Evolutionary conservation across 257 asterid genomes (phyloP).

Genomic region (Forsythia suspensa): DNA sequence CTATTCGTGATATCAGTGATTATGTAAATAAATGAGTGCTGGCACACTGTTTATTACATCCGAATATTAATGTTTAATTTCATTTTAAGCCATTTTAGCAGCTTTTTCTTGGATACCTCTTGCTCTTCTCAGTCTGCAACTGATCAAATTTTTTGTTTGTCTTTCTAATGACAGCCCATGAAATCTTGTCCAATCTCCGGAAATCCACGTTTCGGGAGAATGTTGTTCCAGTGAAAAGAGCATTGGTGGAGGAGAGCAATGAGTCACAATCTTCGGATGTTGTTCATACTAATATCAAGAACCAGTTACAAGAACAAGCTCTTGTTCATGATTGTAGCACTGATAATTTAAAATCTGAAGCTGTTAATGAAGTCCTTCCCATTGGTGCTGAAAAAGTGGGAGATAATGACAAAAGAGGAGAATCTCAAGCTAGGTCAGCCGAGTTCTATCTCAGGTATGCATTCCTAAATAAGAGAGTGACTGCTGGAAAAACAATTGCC

Average conservation of each 20-base stretch:
- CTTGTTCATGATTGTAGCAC: slow-evolving; percentile 15
- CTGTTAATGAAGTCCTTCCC: slow-evolving; percentile 25
- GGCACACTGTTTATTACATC: not conserved
- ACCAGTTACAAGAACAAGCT: slow-evolving; percentile 25
- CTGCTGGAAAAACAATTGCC: not conserved
- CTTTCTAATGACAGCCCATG: slow-evolving; percentile 52
- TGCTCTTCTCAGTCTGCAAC: slow-evolving; percentile 14
- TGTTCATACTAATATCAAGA: slow-evolving; percentile 32
- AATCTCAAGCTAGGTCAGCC: slow-evolving; percentile 27
- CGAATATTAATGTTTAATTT: not conserved
- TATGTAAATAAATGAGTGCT: not conserved
- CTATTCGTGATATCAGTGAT: not conserved
- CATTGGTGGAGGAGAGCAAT: slow-evolving; percentile 27
- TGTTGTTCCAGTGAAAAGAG: slow-evolving; percentile 30
- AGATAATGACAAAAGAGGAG: slow-evolving; percentile 25
- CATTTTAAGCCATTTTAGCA: slow-evolving; percentile 18
- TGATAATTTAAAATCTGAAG: slow-evolving; percentile 35
- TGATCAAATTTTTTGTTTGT: slow-evolving; percentile 19
- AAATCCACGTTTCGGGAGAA: slow-evolving; percentile 46
- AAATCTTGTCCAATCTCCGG: slow-evolving; percentile 70
- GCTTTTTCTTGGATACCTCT: slow-evolving; percentile 9
- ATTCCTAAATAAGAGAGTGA: not conserved
- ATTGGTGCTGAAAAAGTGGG: slow-evolving; percentile 26
- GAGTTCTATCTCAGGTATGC: slow-evolving; percentile 38
- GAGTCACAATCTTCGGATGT: slow-evolving; percentile 37